These are phyloP conservation scores for Globisporangium mamillatum DNA, from an alignment of 352 stramenopile species.

Conservation along the genomic window DNA sequence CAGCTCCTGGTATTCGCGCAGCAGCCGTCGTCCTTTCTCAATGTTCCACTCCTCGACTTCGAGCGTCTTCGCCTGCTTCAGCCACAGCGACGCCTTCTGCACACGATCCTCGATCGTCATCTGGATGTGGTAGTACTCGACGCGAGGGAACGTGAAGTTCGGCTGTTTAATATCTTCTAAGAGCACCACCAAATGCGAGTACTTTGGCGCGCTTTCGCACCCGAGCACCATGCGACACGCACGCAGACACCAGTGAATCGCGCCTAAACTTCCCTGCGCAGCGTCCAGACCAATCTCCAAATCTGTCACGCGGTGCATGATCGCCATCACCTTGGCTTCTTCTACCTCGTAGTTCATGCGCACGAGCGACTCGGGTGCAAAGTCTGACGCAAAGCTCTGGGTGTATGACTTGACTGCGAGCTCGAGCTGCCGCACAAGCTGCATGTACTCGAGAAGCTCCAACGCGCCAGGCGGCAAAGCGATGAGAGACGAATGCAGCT, in stretches of 20 bases:
- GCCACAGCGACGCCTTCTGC: constrained; percentile 52
- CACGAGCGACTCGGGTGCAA: constrained; percentile 49
- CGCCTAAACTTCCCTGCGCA: constrained; percentile 44
- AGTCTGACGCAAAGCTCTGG: constrained; percentile 42
- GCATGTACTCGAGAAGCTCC: constrained; percentile 54
- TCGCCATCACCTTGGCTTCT: constrained; percentile 26
- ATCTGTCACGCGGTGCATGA: constrained; percentile 59
- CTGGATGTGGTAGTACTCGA: constrained; percentile 72
- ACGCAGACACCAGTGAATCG: constrained; percentile 77
- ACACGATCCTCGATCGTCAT: constrained; percentile 69
- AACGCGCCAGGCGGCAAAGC: constrained; percentile 44
- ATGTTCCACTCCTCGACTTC: constrained; percentile 72
- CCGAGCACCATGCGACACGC: constrained; percentile 65
- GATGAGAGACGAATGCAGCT: constrained; percentile 55
- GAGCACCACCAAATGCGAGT: constrained; percentile 66
- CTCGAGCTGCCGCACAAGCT: constrained; percentile 23
- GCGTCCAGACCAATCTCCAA: constrained; percentile 60
- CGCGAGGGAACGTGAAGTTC: constrained; percentile 54
- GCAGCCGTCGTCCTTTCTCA: constrained; percentile 40
- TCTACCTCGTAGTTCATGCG: constrained; percentile 41
- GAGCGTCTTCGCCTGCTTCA: constrained; percentile 61
- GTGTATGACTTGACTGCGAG: constrained; percentile 34
- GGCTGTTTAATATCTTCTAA: constrained; percentile 50
- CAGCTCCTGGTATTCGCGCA: constrained; percentile 51
- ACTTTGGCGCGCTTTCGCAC: constrained; percentile 45